Base-by-base conservation (phyloP, 108 stramenopile genomes). In the Conticribra guillardii region DNA sequence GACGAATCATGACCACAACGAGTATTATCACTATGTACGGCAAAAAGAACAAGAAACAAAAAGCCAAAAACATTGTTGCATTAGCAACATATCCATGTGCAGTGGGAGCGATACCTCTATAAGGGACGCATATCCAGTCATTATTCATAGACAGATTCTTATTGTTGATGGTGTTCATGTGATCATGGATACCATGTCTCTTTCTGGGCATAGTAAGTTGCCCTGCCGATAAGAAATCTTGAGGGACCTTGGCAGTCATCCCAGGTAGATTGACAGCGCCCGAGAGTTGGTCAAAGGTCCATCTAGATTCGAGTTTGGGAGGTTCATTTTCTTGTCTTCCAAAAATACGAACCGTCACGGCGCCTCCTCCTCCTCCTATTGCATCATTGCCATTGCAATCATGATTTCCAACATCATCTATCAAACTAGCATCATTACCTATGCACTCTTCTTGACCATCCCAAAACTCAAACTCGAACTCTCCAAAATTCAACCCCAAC, bases 381-480 rank as follows among this genome's bases (percentile, higher is more conserved):
- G 8, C 15, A 44, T 8, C 15, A 44, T 44, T 31, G 24, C 34
- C 41, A 45, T 30, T 60, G 11, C 4, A 3, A 45, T 4, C 4
- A 9, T 34, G n/a, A n/a, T n/a, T n/a, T n/a, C n/a, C n/a, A n/a
- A 41, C 41, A 23, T 60, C 1, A 45, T 60, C 18, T 11, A 15
- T 3, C 1, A n/a, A 23, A 29, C 28, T 8, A 9, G 9, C 18
- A 28, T 17, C 33, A n/a, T 60, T 21, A 14, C 32, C 44, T 5
- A 70, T 41, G 4, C 11, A 5, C 5, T 41, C 11, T 9, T 41
- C 37, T 41, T 11, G 37, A 41, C 37, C 37, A 11, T 83, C 71
- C 72, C 81, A 83, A 41, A 74, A 74, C 64, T 91, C 88, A 70
- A 94, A 86, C 57, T 94, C 92, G 22, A 94, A 69, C 44, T 94